Evolutionary conservation across 2,329 filamentous ascomycete species (phyloP).

Genomic region (Colletotrichum ledebouriae): DNA sequence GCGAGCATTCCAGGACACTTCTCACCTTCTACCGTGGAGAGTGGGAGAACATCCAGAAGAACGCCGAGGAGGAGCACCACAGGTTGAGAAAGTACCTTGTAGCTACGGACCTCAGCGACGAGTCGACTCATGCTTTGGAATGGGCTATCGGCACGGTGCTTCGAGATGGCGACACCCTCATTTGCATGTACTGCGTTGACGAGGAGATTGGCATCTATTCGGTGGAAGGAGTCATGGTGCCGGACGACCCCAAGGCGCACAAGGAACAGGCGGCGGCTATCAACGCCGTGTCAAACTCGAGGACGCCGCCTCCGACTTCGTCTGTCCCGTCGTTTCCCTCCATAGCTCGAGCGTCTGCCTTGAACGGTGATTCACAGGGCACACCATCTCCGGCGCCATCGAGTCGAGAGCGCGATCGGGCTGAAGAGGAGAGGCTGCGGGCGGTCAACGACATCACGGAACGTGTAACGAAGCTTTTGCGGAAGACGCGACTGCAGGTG

Average conservation of each 20-base stretch:
- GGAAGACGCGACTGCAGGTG: slow-evolving; percentile 93
- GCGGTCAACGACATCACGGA: slow-evolving; percentile 89
- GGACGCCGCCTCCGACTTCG: slow-evolving; percentile 47
- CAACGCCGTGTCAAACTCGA: slow-evolving; percentile 69
- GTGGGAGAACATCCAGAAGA: slow-evolving; percentile 79
- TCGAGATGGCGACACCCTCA: slow-evolving; percentile 91
- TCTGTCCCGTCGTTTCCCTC: slow-evolving; percentile 50
- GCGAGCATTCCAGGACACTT: slow-evolving; percentile 83
- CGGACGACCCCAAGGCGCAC: slow-evolving; percentile 81
- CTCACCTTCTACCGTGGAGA: slow-evolving; percentile 93
- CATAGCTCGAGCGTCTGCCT: slow-evolving; percentile 51
- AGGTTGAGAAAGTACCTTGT: slow-evolving; percentile 91
- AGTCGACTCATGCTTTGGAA: slow-evolving; percentile 94
- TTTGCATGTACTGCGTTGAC: slow-evolving; percentile 93
- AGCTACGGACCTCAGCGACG: slow-evolving; percentile 94
- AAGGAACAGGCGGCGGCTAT: slow-evolving; percentile 81
- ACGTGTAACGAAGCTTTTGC: slow-evolving; percentile 84
- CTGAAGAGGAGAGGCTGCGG: slow-evolving; percentile 83
- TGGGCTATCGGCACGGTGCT: slow-evolving; percentile 98
- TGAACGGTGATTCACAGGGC: slow-evolving; percentile 50
- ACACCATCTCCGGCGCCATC: slow-evolving; percentile 63
- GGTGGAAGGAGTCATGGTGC: slow-evolving; percentile 66
- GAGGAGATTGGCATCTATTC: slow-evolving; percentile 79
- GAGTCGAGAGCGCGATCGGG: slow-evolving; percentile 65
- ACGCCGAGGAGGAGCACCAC: slow-evolving; percentile 83